phyloP scores from a whole-genome alignment of 257 asterid genomes.

The Salvia hispanica region DNA sequence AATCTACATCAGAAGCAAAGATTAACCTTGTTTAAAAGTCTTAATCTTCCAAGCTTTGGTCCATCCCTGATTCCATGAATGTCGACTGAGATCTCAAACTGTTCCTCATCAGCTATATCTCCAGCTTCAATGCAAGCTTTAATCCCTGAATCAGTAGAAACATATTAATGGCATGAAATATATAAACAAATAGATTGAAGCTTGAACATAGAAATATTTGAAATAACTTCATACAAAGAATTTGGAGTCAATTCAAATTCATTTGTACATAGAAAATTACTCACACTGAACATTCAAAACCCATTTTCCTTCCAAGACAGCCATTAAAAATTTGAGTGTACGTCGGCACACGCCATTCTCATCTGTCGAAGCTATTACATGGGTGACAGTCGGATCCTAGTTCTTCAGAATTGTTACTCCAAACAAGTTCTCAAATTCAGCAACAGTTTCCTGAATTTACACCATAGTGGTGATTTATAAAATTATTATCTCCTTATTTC shows the following conservation, averaged over 20 bases:
- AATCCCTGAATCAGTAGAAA: constrained; percentile 60
- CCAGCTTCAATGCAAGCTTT: constrained; percentile 68
- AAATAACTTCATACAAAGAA: not conserved
- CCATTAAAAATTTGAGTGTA: constrained; percentile 88
- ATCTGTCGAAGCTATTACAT: constrained; percentile 78
- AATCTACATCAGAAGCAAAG: constrained; percentile 1
- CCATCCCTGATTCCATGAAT: constrained; percentile 78
- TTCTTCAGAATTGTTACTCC: constrained; percentile 63
- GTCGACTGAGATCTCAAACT: constrained; percentile 73
- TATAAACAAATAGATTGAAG: not conserved
- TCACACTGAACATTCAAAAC: constrained; percentile 69
- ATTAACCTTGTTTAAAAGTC: constrained; percentile 66
- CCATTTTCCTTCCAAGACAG: constrained; percentile 94
- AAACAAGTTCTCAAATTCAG: constrained; percentile 52
- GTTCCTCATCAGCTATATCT: constrained; percentile 65
- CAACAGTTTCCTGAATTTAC: constrained; percentile 57
- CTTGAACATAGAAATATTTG: not conserved
- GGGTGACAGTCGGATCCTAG: constrained; percentile 79
- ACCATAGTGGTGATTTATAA: not conserved
- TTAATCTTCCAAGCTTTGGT: constrained; percentile 80
- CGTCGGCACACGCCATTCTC: constrained; percentile 86
- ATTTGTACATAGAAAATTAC: constrained; percentile 31
- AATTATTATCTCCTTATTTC: not conserved
- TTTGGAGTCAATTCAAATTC: constrained; percentile 1
- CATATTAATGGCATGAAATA: not conserved